phyloP scores from a whole-genome alignment of 164 flowering plant species.

The Macadamia tetraphylla region DNA sequence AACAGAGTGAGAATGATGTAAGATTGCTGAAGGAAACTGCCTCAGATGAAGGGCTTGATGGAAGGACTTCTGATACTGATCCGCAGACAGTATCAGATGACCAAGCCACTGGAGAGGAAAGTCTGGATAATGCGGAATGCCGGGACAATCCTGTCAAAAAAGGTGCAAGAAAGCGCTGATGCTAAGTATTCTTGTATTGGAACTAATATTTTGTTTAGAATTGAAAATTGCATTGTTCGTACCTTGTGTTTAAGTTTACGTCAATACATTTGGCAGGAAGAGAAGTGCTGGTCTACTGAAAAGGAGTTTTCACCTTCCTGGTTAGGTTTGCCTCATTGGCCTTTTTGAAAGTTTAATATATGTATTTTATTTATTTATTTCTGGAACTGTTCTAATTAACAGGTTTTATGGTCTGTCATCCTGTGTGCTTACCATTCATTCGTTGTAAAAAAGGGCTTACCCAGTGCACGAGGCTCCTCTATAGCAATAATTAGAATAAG shows the following conservation, averaged over 20 bases:
- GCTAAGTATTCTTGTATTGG: background rate
- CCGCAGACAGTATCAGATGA: background rate
- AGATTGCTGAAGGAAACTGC: background rate
- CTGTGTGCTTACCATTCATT: background rate
- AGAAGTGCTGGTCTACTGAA: background rate
- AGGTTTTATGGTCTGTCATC: background rate
- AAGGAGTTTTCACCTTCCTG: background rate
- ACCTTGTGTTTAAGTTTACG: background rate
- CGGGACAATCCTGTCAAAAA: background rate
- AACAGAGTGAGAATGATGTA: background rate
- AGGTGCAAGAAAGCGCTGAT: background rate
- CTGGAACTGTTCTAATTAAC: background rate
- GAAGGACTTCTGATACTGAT: no score
- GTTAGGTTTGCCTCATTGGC: background rate
- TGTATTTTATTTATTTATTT: background rate
- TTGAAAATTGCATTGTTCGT: background rate
- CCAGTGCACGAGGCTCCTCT: background rate
- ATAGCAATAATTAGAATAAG: background rate
- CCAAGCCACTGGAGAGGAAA: background rate
- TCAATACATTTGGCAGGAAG: conserved; percentile 1
- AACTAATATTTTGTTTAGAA: background rate
- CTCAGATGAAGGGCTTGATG: no score
- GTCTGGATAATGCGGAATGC: background rate
- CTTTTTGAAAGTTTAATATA: background rate
- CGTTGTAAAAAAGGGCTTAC: background rate